Evolutionary conservation across 2,329 filamentous ascomycete genomes (phyloP).

Genomic region (Claviceps arundinis): DNA sequence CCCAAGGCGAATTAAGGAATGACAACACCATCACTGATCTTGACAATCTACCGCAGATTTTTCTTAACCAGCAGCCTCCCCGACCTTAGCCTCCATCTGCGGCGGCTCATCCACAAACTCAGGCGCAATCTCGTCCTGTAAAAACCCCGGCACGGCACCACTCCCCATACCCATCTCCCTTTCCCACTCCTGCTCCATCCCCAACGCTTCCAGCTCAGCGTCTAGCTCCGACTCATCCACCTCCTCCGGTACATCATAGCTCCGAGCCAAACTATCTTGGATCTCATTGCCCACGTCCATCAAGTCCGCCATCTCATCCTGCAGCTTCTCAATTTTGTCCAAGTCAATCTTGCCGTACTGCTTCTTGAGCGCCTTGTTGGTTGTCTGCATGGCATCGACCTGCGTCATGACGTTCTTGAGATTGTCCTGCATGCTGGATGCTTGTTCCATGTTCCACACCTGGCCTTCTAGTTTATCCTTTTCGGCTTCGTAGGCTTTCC

Average conservation of each 20-base stretch:
- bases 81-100: conserved; percentile 57
- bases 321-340: conserved; percentile 92
- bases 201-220: conserved; percentile 87
- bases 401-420: conserved; percentile 98
- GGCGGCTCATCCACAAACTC: conserved; percentile 91
- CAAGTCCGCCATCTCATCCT: conserved; percentile 97
- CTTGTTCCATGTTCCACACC: conserved; percentile 99
- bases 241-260: conserved; percentile 92
- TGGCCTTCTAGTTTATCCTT: conserved; percentile 89
- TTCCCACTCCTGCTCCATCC: conserved; percentile 87
- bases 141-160: conserved; percentile 63
- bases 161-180: conserved; percentile 38
- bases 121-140: conserved; percentile 76
- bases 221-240: conserved; percentile 94
- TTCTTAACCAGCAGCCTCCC: conserved; percentile 55
- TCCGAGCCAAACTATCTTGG: conserved; percentile 79
- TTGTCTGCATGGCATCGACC: conserved; percentile 93
- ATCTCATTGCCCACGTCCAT: conserved; percentile 98
- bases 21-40: too few species aligned
- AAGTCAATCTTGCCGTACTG: conserved; percentile 97
- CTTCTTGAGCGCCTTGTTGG: conserved; percentile 79
- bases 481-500: conserved; percentile 88
- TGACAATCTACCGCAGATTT: not conserved
- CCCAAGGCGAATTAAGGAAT: too few species aligned
- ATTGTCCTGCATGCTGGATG: conserved; percentile 96